Evolutionary conservation across 768 basidiomycete species (phyloP), one percentile per base, ranked within the genome.

Genomic region (Tephrocybe sp.): DNA sequence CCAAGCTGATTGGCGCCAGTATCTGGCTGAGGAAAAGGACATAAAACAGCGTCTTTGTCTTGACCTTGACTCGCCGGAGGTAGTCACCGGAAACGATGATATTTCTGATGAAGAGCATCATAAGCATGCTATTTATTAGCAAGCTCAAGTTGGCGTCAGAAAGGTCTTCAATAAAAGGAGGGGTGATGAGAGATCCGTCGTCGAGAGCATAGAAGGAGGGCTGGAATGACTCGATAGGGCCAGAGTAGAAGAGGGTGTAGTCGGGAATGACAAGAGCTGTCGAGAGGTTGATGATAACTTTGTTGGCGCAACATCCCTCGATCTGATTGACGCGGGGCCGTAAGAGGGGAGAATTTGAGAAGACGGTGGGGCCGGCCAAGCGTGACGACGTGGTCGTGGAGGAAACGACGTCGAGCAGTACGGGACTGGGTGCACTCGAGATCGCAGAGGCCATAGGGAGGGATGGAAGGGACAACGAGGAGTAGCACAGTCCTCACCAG

Each of bases 171-270:
- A 68, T 57, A 56, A 76, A 76, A 8, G 75, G 70, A 1, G 75
- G 61, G 9, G 82, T 65, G 9, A 83, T 51, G 34, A 85, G 75
- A n/a, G 83, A 82, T n/a, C 83, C 83, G 62, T 86, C 83, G 12
- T 59, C 57, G 26, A 78, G 68, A 22, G 76, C 61, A 28, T 65
- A 55, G 61, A 80, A 83, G 9, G 62, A 54, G 2, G 83, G 81
- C 32, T 64, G 64, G 51, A 84, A 84, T 18, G 73, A 61, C 18
- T 64, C 49, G 48, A 79, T 71, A 35, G 79, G 61, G 19, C 59
- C 63, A 18, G 60, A 54, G 59, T 79, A 81, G 66, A 69, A 79
- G 18, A 62, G 61, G 50, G 60, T 52, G 61, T 73, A 83, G 60
- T 81, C 67, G 1, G 72, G 65, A 22, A 84, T 78, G 51, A 74